Percentiles rank a stretch among this genome's conserved stretches.
Evolutionary conservation across 371 early-diverging fungal species (phyloP).

Genomic region (Homolaphlyctis polyrhiza): DNA sequence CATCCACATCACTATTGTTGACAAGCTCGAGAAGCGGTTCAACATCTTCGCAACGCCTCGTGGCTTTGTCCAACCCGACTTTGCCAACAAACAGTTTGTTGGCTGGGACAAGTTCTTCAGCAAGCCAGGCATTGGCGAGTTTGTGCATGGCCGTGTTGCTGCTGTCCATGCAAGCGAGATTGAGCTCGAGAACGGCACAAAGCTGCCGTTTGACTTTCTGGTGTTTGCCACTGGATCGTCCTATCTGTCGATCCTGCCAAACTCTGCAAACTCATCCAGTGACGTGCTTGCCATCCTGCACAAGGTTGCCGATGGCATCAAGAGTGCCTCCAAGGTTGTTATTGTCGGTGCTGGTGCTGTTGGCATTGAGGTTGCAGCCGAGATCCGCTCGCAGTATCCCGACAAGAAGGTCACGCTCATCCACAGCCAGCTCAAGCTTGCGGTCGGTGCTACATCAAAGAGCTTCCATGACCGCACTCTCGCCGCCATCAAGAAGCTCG

Average conservation of each 20-base stretch:
- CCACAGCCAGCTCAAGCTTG: not conserved
- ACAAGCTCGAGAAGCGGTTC: not conserved
- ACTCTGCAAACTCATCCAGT: slow-evolving; percentile 31
- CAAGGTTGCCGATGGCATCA: slow-evolving; percentile 44
- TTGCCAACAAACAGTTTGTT: not conserved
- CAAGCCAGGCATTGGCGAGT: not conserved
- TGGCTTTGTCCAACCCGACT: not conserved
- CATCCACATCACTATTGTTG: not conserved
- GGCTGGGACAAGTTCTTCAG: not conserved
- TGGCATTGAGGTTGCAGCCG: slow-evolving; percentile 43
- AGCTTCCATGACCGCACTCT: not conserved
- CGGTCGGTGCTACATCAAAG: not conserved
- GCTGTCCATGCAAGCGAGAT: not conserved
- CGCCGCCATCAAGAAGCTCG: not conserved
- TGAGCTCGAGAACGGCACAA: slow-evolving; percentile 42
- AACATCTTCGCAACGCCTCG: not conserved
- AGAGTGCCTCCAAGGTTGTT: slow-evolving; percentile 41
- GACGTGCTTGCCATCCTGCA: slow-evolving; percentile 40
- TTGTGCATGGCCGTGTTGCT: not conserved
- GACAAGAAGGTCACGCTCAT: slow-evolving; percentile 16
- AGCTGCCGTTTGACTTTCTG: slow-evolving; percentile 51
- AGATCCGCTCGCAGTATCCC: slow-evolving; percentile 31
- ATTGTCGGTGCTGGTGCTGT: slow-evolving; percentile 59
- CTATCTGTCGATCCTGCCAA: slow-evolving; percentile 47
- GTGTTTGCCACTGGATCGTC: slow-evolving; percentile 52